Evolutionary conservation across 371 early-diverging fungal genomes (phyloP), one percentile per base, ranked within the genome.

Genomic region (Caulochytrium protostelioides): DNA sequence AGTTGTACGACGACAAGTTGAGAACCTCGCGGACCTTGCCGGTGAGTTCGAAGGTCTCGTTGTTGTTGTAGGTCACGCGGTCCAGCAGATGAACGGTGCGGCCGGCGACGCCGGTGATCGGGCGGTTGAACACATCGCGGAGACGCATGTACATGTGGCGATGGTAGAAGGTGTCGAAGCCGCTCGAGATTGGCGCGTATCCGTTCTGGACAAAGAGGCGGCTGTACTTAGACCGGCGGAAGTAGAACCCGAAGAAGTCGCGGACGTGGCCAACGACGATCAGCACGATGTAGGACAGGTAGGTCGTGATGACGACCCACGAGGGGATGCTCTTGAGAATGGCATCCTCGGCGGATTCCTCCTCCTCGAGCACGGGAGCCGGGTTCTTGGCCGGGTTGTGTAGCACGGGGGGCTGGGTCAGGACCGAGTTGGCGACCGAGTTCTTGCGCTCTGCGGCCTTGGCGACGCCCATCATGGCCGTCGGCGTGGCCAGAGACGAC

Each of bases 1-100:
- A 99, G 54, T 99, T 98, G 69, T 99, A 99, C 5, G 94, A 92
- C 8, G 87, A 82, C 47, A 98, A 61, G 52, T 99, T 99, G 42
- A 99, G 71, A n/a, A 71, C 69, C 46, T 77, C 72, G 22, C 57
- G 72, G 24, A 57, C 68, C 16, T 57, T 71, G 27, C 97, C 97
- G 20, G 92, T 91, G 41, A 84, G 60, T 62, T 65, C 44, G 55
- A 89, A 91, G 4, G 86, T 72, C 25, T 62, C 59, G 59, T 92
- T 87, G 41, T 71, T 76, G 50, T 97, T 86, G 17, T 55, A 50
- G 22, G 78, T 72, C 17, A 59, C 60, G 29, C 99, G 74, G 26
- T 89, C 87, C 25, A 94, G 52, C 27, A 95, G 56, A 18, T 64
- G 74, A 27, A 97, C 73, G 30, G 72, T 74, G 28, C 91, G 66